phyloP scores from a whole-genome alignment of 768 basidiomycete genomes.

The Phylloporus arenicola region DNA sequence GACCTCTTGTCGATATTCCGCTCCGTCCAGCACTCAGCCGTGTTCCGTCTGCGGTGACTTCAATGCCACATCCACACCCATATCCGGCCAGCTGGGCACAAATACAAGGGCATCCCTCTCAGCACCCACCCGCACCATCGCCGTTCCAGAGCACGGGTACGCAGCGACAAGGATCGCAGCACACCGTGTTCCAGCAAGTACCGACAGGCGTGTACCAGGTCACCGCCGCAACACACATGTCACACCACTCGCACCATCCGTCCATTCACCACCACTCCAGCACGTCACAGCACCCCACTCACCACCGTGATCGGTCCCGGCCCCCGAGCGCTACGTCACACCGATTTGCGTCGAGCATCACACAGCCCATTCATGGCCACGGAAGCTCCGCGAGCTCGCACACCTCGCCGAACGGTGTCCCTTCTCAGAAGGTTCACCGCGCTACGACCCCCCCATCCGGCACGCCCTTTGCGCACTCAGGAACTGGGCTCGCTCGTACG shows the following conservation, averaged over 20 bases:
- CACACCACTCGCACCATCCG: conserved; percentile 6
- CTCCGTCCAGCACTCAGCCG: conserved; percentile 12
- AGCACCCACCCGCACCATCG: background rate
- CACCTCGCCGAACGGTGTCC: conserved; percentile 17
- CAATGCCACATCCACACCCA: conserved; percentile 19
- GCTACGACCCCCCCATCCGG: conserved; percentile 9
- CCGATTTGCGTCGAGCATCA: conserved; percentile 24
- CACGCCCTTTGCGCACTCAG: conserved; percentile 4
- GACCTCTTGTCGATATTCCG: conserved; percentile 14
- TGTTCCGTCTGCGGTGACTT: conserved; percentile 2
- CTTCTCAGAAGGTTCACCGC: conserved; percentile 11
- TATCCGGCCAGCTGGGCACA: conserved; percentile 6
- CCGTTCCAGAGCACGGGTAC: conserved; percentile 8
- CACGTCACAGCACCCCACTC: conserved; percentile 16
- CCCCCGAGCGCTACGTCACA: conserved; percentile 30
- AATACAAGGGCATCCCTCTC: conserved; percentile 6
- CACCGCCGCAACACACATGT: conserved; percentile 12
- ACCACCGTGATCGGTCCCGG: conserved; percentile 22
- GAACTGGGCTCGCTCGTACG: background rate
- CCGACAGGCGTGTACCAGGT: conserved; percentile 6
- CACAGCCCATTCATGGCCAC: conserved; percentile 23
- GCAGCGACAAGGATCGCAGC: conserved; percentile 18
- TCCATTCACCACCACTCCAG: conserved; percentile 9
- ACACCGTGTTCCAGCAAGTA: conserved; percentile 8
- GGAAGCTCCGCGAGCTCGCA: conserved; percentile 21